phyloP scores from a whole-genome alignment of 169 alveolate species.

The Eimeria tenella region DNA sequence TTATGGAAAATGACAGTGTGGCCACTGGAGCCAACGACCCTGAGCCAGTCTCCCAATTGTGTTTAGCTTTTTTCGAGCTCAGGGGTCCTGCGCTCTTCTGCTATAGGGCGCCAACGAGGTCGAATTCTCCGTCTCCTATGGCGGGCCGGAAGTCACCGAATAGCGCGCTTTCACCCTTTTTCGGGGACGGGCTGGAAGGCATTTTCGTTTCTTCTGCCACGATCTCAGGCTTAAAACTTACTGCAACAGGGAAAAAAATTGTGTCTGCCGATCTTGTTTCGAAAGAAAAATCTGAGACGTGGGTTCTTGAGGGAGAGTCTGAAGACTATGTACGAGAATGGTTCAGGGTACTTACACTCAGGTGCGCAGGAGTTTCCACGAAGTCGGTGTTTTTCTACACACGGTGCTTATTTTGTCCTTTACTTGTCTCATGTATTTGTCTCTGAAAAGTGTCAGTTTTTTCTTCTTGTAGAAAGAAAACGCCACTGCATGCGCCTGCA shows the following conservation, averaged over 20 bases:
- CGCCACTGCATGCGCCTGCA: too few relatives aligned
- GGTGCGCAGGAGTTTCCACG: neutral
- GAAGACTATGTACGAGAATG: constrained; percentile 46
- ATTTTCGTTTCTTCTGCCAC: constrained; percentile 14
- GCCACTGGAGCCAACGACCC: neutral
- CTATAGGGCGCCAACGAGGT: constrained; percentile 38
- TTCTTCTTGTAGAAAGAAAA: too few relatives aligned
- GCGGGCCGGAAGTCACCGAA: constrained; percentile 3
- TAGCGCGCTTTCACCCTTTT: constrained; percentile 26
- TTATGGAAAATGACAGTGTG: constrained; percentile 18
- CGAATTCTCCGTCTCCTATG: neutral
- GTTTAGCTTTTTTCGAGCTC: constrained; percentile 42
- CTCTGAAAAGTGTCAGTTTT: too few relatives aligned
- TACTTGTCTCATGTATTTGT: too few relatives aligned
- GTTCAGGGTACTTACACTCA: constrained; percentile 56
- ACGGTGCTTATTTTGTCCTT: too few relatives aligned
- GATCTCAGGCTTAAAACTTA: neutral
- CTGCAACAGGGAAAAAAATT: constrained; percentile 52
- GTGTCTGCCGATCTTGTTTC: constrained; percentile 15
- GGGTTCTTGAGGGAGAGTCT: constrained; percentile 65
- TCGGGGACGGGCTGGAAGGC: constrained; percentile 58
- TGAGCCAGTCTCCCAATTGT: neutral
- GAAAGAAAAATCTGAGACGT: constrained; percentile 16
- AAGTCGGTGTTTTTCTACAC: too few relatives aligned
- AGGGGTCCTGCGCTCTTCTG: constrained; percentile 62